Conservation (phyloP, 176 grass and related monocot species). For the Aegilops umbellulata region DNA sequence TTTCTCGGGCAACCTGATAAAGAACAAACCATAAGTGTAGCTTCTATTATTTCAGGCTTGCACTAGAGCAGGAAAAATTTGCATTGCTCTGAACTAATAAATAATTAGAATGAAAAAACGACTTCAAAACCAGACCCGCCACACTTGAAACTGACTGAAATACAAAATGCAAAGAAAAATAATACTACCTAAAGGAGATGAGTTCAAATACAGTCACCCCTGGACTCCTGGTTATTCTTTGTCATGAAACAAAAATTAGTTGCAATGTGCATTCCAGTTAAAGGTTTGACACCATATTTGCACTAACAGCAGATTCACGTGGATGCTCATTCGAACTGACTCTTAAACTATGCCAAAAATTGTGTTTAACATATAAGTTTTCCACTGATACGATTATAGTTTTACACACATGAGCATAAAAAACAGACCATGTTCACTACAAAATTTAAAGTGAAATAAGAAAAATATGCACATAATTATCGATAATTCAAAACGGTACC, state of each 20-base stretch:
- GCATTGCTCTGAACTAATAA: slow-evolving; percentile 25
- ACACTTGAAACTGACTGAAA: neutral
- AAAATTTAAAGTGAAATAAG: slow-evolving; percentile 23
- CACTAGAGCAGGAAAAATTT: slow-evolving; percentile 18
- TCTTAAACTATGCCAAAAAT: neutral
- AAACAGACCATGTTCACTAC: neutral
- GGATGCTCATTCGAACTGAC: slow-evolving; percentile 10
- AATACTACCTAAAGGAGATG: neutral
- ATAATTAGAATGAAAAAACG: slow-evolving; percentile 25
- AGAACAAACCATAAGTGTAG: slow-evolving; percentile 41
- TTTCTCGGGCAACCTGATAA: slow-evolving; percentile 67
- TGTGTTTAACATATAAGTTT: neutral
- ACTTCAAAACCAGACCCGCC: neutral
- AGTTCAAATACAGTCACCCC: neutral
- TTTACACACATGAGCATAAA: neutral
- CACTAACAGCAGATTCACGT: slow-evolving; percentile 22
- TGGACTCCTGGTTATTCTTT: neutral
- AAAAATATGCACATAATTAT: neutral
- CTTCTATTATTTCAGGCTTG: slow-evolving; percentile 32
- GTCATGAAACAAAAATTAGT: slow-evolving; percentile 5
- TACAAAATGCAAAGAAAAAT: slow-evolving; percentile 10
- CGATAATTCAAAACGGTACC: too few relatives aligned
- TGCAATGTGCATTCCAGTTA: slow-evolving; percentile 9
- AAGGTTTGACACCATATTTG: slow-evolving; percentile 13
- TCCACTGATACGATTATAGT: neutral